phyloP scores from a whole-genome alignment of 2,329 filamentous ascomycete genomes.

The Monilinia polystroma region DNA sequence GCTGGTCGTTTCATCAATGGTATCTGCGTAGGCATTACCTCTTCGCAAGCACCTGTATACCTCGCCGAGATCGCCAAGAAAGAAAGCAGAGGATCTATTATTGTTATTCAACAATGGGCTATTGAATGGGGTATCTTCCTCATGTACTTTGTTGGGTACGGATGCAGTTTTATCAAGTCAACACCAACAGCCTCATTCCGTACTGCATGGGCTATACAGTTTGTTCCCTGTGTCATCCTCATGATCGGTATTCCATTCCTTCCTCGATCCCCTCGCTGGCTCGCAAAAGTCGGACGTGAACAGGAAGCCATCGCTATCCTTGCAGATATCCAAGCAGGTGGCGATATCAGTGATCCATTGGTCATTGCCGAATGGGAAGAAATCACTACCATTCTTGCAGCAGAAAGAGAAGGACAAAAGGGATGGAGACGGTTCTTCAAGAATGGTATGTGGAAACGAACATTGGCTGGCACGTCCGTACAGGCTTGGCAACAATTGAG shows the following conservation, averaged over 20 bases:
- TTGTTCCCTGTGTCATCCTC: slow-evolving; percentile 47
- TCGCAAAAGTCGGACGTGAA: slow-evolving; percentile 49
- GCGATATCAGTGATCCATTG: slow-evolving; percentile 52
- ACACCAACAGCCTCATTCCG: slow-evolving; percentile 50
- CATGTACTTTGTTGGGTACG: slow-evolving; percentile 63
- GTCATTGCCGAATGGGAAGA: slow-evolving; percentile 59
- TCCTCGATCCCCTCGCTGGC: slow-evolving; percentile 52
- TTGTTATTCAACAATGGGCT: slow-evolving; percentile 70
- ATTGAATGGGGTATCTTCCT: slow-evolving; percentile 64
- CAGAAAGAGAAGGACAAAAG: slow-evolving; percentile 33
- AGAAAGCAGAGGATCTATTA: slow-evolving; percentile 58
- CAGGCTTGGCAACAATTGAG: slow-evolving; percentile 33
- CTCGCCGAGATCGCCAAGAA: slow-evolving; percentile 62
- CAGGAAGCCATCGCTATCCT: slow-evolving; percentile 50
- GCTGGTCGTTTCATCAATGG: slow-evolving; percentile 60
- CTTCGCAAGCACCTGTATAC: slow-evolving; percentile 65
- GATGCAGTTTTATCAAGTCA: slow-evolving; percentile 42
- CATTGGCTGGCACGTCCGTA: slow-evolving; percentile 32
- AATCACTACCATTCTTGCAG: slow-evolving; percentile 45
- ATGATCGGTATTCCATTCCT: slow-evolving; percentile 46
- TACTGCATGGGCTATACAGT: slow-evolving; percentile 51
- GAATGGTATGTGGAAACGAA: slow-evolving; percentile 58
- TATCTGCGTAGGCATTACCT: slow-evolving; percentile 63
- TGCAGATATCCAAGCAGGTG: slow-evolving; percentile 56
- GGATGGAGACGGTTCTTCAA: slow-evolving; percentile 45